Conservation (phyloP, 1,284 basidiomycete genomes). For the Cutaneotrichosporon sp. region DNA sequence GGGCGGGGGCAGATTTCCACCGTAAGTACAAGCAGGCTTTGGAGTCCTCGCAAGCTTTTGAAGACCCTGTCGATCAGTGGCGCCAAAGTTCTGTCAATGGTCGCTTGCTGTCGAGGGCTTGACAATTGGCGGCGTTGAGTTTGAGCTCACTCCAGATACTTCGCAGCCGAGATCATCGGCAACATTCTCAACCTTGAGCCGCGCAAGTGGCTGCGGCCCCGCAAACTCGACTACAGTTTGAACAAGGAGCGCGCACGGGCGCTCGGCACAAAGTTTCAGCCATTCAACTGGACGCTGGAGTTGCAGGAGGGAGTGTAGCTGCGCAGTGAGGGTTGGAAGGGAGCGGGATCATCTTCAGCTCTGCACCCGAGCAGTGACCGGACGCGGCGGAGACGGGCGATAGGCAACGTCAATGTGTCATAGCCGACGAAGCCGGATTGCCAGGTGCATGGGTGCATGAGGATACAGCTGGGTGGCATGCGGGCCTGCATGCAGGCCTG, state of each 20-base stretch:
- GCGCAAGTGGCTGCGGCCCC: slow-evolving; percentile 77
- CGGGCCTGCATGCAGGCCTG: too few species aligned
- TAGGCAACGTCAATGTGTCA: too few species aligned
- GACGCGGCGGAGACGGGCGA: too few species aligned
- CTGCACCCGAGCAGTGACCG: too few species aligned
- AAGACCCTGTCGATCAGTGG: too few species aligned
- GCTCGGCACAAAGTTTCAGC: slow-evolving; percentile 47
- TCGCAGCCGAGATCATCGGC: slow-evolving; percentile 91
- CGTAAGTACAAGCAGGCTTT: slow-evolving; percentile 53
- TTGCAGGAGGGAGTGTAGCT: slow-evolving; percentile 15
- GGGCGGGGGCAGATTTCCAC: slow-evolving; percentile 80
- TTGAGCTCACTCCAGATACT: slow-evolving; percentile 60
- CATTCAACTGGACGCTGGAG: slow-evolving; percentile 48
- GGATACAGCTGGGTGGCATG: too few species aligned
- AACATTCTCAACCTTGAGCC: slow-evolving; percentile 84
- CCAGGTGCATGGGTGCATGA: too few species aligned
- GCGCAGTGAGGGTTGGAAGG: neutral
- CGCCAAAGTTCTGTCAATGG: too few species aligned
- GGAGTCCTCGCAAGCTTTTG: too few species aligned
- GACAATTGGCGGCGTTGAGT: neutral
- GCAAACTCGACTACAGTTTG: slow-evolving; percentile 62
- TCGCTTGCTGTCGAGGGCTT: too few species aligned
- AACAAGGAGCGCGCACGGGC: slow-evolving; percentile 65
- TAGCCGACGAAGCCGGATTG: too few species aligned
- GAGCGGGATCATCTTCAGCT: too few species aligned